These are phyloP conservation scores for Globisporangium cylindrosporum DNA, from an alignment of 352 stramenopile genomes.

Conservation along the genomic window DNA sequence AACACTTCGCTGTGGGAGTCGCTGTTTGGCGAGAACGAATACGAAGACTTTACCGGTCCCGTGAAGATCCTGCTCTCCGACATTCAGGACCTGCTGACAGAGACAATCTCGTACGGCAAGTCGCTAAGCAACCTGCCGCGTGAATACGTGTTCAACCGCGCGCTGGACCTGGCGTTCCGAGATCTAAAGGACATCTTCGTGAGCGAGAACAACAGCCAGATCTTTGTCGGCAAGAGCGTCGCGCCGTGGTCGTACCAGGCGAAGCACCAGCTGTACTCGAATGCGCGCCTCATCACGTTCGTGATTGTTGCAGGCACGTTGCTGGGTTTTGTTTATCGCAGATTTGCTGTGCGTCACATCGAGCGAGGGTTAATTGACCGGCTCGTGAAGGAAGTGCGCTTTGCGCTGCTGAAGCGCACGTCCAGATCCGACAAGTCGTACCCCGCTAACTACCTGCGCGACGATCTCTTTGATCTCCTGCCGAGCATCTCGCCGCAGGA, in stretches of 20 bases:
- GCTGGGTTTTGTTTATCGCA: constrained; percentile 30
- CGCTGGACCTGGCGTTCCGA: constrained; percentile 54
- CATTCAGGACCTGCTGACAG: constrained; percentile 40
- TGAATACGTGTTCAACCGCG: constrained; percentile 60
- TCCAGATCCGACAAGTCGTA: constrained; percentile 40
- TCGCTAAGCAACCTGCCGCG: constrained; percentile 39
- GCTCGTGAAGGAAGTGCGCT: constrained; percentile 69
- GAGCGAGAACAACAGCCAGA: constrained; percentile 38
- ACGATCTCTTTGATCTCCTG: constrained; percentile 53
- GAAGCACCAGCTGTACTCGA: constrained; percentile 41
- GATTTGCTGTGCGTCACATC: constrained; percentile 38
- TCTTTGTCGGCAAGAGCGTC: constrained; percentile 42
- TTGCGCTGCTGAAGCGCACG: constrained; percentile 48
- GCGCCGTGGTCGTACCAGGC: constrained; percentile 55
- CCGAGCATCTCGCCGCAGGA: constrained; percentile 31
- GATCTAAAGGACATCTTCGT: constrained; percentile 55
- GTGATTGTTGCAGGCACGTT: constrained; percentile 30
- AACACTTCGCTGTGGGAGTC: constrained; percentile 31
- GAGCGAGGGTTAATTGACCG: constrained; percentile 53
- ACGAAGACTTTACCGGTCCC: constrained; percentile 20
- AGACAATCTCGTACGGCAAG: constrained; percentile 39
- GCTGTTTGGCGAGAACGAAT: constrained; percentile 12
- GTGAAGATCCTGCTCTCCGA: constrained; percentile 53
- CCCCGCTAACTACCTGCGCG: constrained; percentile 51
- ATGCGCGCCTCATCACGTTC: constrained; percentile 38